phyloP scores from a whole-genome alignment of 2,329 filamentous ascomycete species.

The Colletotrichum filicis region DNA sequence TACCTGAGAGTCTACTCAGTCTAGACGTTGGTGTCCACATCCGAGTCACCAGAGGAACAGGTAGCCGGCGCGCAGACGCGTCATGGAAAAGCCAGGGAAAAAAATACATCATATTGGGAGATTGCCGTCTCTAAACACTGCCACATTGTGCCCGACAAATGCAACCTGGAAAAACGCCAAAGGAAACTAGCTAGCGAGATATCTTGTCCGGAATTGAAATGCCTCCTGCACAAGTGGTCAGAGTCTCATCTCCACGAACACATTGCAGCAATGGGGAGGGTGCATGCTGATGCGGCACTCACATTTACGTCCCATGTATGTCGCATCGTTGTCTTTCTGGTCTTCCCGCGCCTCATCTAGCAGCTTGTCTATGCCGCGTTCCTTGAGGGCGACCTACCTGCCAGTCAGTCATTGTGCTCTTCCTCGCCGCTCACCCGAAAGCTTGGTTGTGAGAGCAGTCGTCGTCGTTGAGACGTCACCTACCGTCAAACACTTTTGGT shows the following conservation, averaged over 20 bases:
- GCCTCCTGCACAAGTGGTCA: slow-evolving; percentile 23
- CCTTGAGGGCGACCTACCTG: slow-evolving; percentile 81
- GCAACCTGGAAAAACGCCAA: slow-evolving; percentile 24
- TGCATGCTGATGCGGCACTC: slow-evolving; percentile 31
- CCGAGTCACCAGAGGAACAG: neutral
- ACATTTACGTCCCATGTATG: slow-evolving; percentile 56
- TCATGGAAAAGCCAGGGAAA: slow-evolving; percentile 17
- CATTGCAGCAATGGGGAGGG: neutral
- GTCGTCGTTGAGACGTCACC: slow-evolving; percentile 41
- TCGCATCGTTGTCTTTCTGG: slow-evolving; percentile 85
- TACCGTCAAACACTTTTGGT: slow-evolving; percentile 87
- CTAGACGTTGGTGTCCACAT: neutral
- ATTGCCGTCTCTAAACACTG: slow-evolving; percentile 27
- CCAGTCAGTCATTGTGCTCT: neutral
- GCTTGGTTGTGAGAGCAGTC: neutral
- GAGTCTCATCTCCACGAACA: neutral
- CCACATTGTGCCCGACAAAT: slow-evolving; percentile 20
- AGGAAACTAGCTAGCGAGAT: neutral
- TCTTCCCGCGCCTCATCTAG: slow-evolving; percentile 91
- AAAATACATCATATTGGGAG: slow-evolving; percentile 22
- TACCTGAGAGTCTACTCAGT: no score
- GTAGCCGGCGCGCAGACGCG: slow-evolving; percentile 8
- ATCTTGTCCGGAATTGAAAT: neutral
- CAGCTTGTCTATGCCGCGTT: slow-evolving; percentile 91
- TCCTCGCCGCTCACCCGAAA: neutral